These are phyloP conservation scores for Boletus coccyginus DNA, from an alignment of 768 basidiomycete species.

Conservation along the genomic window DNA sequence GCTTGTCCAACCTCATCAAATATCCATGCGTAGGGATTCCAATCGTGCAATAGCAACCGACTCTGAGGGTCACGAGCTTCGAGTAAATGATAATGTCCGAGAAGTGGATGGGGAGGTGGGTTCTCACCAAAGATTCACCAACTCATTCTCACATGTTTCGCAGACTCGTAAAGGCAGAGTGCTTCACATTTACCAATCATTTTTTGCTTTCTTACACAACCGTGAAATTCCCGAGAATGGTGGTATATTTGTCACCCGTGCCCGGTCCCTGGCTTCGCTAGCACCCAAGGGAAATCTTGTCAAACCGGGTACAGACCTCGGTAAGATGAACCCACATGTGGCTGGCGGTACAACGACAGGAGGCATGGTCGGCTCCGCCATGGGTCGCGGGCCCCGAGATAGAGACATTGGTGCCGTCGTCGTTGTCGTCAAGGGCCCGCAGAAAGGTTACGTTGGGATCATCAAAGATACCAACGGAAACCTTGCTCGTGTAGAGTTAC, in stretches of 20 bases:
- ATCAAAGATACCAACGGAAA: conserved; percentile 95
- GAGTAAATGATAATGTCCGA: conserved; percentile 87
- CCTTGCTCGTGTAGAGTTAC: conserved; percentile 85
- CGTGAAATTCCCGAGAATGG: conserved; percentile 88
- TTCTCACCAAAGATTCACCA: conserved; percentile 1
- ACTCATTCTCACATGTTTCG: neutral
- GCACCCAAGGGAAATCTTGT: conserved; percentile 81
- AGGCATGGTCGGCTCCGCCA: conserved; percentile 80
- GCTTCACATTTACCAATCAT: conserved; percentile 90
- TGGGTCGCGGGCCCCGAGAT: conserved; percentile 79
- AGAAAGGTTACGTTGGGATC: conserved; percentile 87
- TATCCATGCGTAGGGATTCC: conserved; percentile 86
- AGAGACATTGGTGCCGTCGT: conserved; percentile 79
- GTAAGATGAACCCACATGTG: conserved; percentile 86
- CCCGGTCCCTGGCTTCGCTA: conserved; percentile 76
- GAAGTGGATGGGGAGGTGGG: conserved; percentile 86
- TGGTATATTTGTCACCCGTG: conserved; percentile 91
- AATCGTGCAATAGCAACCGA: conserved; percentile 85
- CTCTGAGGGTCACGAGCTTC: conserved; percentile 81
- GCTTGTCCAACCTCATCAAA: conserved; percentile 89
- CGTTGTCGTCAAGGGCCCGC: conserved; percentile 78
- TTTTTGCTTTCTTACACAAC: conserved; percentile 92
- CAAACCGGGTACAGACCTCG: conserved; percentile 69
- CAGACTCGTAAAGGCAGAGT: conserved; percentile 86
- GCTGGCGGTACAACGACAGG: conserved; percentile 55